phyloP scores from a whole-genome alignment of 2,329 filamentous ascomycete genomes.

The Fusarium sp. region DNA sequence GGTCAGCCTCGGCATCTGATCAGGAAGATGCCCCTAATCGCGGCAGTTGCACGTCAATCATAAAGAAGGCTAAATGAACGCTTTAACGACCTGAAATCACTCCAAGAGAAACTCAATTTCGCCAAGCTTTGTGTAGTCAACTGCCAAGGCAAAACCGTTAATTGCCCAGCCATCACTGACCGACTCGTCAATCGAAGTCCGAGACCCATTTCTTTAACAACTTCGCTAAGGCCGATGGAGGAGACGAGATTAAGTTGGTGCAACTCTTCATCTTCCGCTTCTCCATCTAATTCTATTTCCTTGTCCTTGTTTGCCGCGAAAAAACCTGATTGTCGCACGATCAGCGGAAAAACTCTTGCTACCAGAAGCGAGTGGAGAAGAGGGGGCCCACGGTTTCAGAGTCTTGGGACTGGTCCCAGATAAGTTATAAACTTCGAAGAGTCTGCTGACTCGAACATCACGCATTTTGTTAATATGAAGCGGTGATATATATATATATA shows the following conservation, averaged over 20 bases:
- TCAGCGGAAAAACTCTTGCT: conserved; percentile 10
- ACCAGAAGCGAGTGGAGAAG: conserved; percentile 1
- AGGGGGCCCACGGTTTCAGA: conserved; percentile 6
- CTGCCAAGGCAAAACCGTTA: conserved; percentile 5
- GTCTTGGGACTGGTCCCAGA: not conserved
- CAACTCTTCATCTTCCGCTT: not conserved
- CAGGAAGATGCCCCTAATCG: not conserved
- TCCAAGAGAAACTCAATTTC: conserved; percentile 1
- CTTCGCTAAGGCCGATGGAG: not conserved
- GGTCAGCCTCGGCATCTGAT: not conserved
- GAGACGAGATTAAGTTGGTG: conserved; percentile 1
- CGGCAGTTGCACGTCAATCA: not conserved
- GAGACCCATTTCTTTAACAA: not conserved
- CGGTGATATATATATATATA: not conserved
- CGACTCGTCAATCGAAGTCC: conserved; percentile 18
- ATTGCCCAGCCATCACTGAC: not conserved
- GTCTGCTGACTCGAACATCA: not conserved
- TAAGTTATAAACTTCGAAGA: not conserved
- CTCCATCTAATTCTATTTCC: conserved; percentile 13
- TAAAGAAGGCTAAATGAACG: not conserved
- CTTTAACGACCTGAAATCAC: not conserved
- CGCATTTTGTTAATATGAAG: not conserved
- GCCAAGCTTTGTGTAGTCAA: conserved; percentile 17
- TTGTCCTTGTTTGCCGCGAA: not conserved
- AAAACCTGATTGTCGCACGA: conserved; percentile 30